Evolutionary conservation across 1,139 yeast species (phyloP).

Genomic region (Candida neerlandica): DNA sequence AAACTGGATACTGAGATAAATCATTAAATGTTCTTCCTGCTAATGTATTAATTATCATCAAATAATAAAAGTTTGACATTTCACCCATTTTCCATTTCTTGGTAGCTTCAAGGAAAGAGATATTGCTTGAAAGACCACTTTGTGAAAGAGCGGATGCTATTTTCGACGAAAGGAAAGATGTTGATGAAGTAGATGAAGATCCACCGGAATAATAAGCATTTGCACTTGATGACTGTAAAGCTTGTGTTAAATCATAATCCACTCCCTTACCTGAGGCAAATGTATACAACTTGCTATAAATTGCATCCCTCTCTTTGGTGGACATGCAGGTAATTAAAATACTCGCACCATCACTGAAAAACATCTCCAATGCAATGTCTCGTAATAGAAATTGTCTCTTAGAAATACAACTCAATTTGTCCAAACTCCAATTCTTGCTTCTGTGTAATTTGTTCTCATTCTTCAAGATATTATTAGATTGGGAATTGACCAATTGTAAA

Average conservation of each 20-base stretch:
- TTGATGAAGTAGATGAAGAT: conserved; percentile 4
- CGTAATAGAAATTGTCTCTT: conserved; percentile 74
- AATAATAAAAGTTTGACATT: conserved; percentile 77
- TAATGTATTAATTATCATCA: conserved; percentile 75
- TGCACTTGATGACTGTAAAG: conserved; percentile 50
- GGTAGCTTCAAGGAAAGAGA: conserved; percentile 53
- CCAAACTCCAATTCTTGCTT: conserved; percentile 58
- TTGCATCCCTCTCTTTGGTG: conserved; percentile 54
- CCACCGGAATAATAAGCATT: conserved; percentile 21
- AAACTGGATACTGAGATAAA: conserved; percentile 84
- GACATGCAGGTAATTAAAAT: conserved; percentile 60
- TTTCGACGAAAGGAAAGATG: conserved; percentile 33
- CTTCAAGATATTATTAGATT: conserved; percentile 25
- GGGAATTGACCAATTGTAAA: conserved; percentile 55
- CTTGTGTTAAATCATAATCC: conserved; percentile 54
- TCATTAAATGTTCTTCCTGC: conserved; percentile 90
- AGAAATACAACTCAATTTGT: conserved; percentile 60
- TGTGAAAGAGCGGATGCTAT: conserved; percentile 40
- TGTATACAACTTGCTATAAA: conserved; percentile 50
- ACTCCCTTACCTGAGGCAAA: conserved; percentile 50
- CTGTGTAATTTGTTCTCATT: conserved; percentile 38
- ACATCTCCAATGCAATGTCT: conserved; percentile 77
- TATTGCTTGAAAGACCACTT: conserved; percentile 14
- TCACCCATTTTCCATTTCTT: conserved; percentile 74
- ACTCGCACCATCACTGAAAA: conserved; percentile 72